Percentiles rank a stretch among this genome's conserved stretches.
phyloP scores from a whole-genome alignment of 1,284 basidiomycete species.

The Naganishia albida region DNA sequence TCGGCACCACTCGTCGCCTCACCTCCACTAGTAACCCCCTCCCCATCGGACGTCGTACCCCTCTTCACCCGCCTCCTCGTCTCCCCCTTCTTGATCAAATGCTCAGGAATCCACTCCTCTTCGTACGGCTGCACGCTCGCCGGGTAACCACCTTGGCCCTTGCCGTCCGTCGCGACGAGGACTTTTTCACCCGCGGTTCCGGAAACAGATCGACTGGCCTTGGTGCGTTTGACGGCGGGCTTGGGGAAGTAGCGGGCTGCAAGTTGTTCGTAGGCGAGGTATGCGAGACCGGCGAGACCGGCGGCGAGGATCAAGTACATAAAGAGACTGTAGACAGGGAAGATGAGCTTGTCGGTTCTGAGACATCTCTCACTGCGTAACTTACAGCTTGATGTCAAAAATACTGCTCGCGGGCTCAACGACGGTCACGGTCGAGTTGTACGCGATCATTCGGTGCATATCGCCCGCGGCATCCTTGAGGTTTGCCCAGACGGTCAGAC shows the following conservation, averaged over 20 bases:
- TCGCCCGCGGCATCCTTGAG: constrained; percentile 57
- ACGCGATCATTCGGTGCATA: constrained; percentile 65
- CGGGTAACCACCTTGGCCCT: constrained; percentile 62
- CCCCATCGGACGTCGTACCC: constrained; percentile 38
- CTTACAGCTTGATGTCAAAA: constrained; percentile 79
- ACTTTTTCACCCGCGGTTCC: constrained; percentile 38
- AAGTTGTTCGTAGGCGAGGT: constrained; percentile 69
- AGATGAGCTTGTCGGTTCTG: neutral
- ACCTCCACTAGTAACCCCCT: constrained; percentile 42
- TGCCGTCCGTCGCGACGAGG: constrained; percentile 62
- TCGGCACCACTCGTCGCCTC: constrained; percentile 48
- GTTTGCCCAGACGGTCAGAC: constrained; percentile 76
- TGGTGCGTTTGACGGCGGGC: constrained; percentile 56
- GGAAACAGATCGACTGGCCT: constrained; percentile 52
- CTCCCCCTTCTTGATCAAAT: constrained; percentile 61
- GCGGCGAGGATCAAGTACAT: constrained; percentile 73
- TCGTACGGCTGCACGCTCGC: constrained; percentile 70
- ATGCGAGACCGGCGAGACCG: constrained; percentile 66
- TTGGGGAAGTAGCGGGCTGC: constrained; percentile 56
- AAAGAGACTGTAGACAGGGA: constrained; percentile 60
- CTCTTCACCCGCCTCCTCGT: constrained; percentile 56
- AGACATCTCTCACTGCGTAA: constrained; percentile 23
- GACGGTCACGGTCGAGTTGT: constrained; percentile 75
- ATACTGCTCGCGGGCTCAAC: constrained; percentile 77
- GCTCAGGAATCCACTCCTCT: constrained; percentile 90